These are phyloP conservation scores for Calamus simplicifolius DNA, from an alignment of 176 grass and related monocot genomes.

Conservation along the genomic window DNA sequence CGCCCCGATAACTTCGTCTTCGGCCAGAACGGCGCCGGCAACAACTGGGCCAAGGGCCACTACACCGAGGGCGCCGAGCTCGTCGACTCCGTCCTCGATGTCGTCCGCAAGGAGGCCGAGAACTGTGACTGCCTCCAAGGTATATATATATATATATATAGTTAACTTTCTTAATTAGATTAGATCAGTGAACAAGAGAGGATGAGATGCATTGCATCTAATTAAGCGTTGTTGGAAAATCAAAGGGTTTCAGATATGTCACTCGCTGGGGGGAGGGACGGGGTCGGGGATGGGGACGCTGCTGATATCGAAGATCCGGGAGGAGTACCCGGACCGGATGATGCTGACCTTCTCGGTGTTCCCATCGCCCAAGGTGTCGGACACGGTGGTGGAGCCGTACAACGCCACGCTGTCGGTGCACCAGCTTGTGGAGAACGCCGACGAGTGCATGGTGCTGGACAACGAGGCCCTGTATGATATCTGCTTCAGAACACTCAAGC, in stretches of 20 bases:
- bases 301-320: slow-evolving; percentile 15
- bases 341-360: slow-evolving; percentile 18
- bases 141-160: too few species aligned
- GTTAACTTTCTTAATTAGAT: too few species aligned
- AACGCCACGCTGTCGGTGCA: slow-evolving; percentile 13
- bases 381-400: slow-evolving; percentile 18
- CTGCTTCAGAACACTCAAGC: slow-evolving; percentile 19
- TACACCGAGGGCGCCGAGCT: slow-evolving; percentile 89
- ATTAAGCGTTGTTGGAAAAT: too few species aligned
- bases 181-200: too few species aligned
- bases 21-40: slow-evolving; percentile 82
- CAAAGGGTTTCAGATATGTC: slow-evolving; percentile 10
- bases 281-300: slow-evolving; percentile 16
- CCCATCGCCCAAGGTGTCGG: slow-evolving; percentile 17
- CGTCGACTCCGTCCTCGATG: slow-evolving; percentile 82
- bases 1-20: slow-evolving; percentile 94
- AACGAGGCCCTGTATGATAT: slow-evolving; percentile 19
- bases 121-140: slow-evolving; percentile 94
- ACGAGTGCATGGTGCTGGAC: slow-evolving; percentile 22
- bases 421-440: slow-evolving; percentile 20
- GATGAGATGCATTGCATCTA: too few species aligned
- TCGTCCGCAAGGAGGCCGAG: slow-evolving; percentile 91
- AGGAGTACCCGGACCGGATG: slow-evolving; percentile 18
- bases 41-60: slow-evolving; percentile 93
- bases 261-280: slow-evolving; percentile 11